Evolutionary conservation across 108 stramenopile genomes (phyloP).

Genomic region (Pseudonitzschia multistriata): DNA sequence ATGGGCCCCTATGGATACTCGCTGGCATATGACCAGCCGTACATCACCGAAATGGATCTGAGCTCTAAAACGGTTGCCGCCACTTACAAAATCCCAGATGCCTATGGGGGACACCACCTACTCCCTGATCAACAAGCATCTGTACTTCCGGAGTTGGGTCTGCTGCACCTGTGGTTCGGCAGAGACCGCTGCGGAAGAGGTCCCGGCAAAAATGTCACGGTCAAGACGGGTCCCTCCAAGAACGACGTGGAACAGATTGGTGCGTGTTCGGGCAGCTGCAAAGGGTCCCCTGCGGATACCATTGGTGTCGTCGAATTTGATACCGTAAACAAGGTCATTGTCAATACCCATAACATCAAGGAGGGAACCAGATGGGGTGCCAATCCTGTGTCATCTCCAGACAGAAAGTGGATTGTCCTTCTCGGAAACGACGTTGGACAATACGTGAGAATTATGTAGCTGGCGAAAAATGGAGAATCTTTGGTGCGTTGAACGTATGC

Average conservation of each 20-base stretch:
- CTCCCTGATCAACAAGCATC: conserved; percentile 16
- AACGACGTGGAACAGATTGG: conserved; percentile 6
- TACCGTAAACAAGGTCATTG: conserved; percentile 16
- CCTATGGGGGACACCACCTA: conserved; percentile 18
- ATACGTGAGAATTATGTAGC: conserved; percentile 12
- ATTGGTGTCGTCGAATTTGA: conserved; percentile 31
- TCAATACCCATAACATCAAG: conserved; percentile 10
- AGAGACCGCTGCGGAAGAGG: conserved; percentile 12
- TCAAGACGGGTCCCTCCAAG: conserved; percentile 17
- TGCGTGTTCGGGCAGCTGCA: conserved; percentile 11
- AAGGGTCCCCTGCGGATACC: conserved; percentile 17
- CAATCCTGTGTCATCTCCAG: conserved; percentile 19
- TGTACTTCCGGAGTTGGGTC: conserved; percentile 9
- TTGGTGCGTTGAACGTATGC: no score
- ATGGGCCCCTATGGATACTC: conserved; percentile 23
- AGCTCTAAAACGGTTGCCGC: background rate
- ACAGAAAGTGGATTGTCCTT: conserved; percentile 24
- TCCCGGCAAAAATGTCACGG: background rate
- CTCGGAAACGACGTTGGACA: conserved; percentile 23
- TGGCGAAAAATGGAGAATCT: no score
- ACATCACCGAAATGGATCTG: conserved; percentile 22
- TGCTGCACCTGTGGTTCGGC: conserved; percentile 19
- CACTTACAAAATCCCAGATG: background rate
- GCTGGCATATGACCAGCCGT: background rate
- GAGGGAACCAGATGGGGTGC: conserved; percentile 26